A percentile compares a stretch with the other conserved stretches of the same genome.
phyloP scores from a whole-genome alignment of 2,329 filamentous ascomycete species.

The Coniochaeta pulveracea region DNA sequence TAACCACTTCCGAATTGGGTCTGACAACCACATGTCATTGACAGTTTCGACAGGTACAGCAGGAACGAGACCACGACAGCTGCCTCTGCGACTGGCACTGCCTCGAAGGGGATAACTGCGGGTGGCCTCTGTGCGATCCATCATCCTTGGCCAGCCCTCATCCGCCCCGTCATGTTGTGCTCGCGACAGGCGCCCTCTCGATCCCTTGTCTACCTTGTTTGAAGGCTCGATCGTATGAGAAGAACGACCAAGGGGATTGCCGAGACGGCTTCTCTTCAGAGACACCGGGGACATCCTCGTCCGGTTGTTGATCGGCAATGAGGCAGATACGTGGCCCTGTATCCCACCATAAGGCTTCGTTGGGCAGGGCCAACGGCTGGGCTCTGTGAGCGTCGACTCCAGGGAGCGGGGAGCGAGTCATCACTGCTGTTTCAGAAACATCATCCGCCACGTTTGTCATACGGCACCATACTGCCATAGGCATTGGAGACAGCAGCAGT shows the following conservation, averaged over 20 bases:
- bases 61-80: constrained; percentile 7
- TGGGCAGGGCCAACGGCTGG: neutral
- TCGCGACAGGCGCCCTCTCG: neutral
- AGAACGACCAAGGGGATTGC: too few species aligned
- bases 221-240: too few species aligned
- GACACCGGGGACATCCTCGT: neutral
- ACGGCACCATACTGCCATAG: neutral
- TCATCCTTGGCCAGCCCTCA: neutral
- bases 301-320: neutral
- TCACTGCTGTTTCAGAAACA: neutral
- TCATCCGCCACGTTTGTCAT: neutral
- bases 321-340: neutral
- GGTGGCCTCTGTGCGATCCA: constrained; percentile 1
- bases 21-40: constrained; percentile 9
- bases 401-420: neutral
- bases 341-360: too few species aligned
- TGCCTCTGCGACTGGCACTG: constrained; percentile 8
- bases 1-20: constrained; percentile 20
- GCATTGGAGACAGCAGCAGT: neutral
- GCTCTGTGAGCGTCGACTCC: neutral
- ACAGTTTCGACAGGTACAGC: constrained; percentile 12
- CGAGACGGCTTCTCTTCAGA: too few species aligned
- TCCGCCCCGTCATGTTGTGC: constrained; percentile 1
- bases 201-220: neutral
- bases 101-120: constrained; percentile 6